Conservation (phyloP, 163 green algal genomes). For the Scenedesmus sp. region DNA sequence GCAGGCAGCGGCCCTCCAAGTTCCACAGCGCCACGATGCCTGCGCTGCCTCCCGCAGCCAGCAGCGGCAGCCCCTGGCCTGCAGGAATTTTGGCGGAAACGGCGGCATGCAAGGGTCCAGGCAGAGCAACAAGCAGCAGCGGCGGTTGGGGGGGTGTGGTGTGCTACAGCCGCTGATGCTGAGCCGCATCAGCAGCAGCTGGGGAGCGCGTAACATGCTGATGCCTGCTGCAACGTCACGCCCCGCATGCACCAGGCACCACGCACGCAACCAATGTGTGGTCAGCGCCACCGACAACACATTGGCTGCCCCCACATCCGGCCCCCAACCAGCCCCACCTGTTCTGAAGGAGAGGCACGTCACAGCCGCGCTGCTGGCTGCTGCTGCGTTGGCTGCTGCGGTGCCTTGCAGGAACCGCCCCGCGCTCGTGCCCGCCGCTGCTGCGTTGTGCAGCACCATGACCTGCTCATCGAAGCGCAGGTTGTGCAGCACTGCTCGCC, state of each 20-base stretch:
- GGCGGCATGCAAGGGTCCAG: neutral
- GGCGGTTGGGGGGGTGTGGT: neutral
- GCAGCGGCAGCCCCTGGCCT: conserved; percentile 76
- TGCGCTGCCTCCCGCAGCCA: conserved; percentile 88
- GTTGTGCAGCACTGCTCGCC: conserved; percentile 90
- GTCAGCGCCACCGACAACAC: too few relatives aligned
- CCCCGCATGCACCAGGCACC: neutral
- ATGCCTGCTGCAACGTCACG: too few relatives aligned
- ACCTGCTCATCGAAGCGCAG: conserved; percentile 86
- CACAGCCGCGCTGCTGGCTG: conserved; percentile 58
- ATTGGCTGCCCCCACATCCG: too few relatives aligned
- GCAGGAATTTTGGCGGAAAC: neutral
- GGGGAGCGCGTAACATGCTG: too few relatives aligned
- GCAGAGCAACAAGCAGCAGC: neutral
- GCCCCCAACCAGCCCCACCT: conserved; percentile 54
- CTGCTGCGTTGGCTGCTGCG: conserved; percentile 39
- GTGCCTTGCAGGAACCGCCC: conserved; percentile 52
- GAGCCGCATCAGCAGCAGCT: too few relatives aligned
- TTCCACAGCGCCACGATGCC: conserved; percentile 95
- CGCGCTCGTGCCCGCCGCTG: conserved; percentile 47
- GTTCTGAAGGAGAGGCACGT: conserved; percentile 83
- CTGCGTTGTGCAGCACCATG: conserved; percentile 35
- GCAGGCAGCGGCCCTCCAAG: conserved; percentile 87
- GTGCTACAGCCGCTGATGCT: conserved; percentile 28
- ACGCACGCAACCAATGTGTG: too few relatives aligned